Base-by-base conservation (phyloP, 1,284 basidiomycete genomes). In the Sphagnurus paluster region DNA sequence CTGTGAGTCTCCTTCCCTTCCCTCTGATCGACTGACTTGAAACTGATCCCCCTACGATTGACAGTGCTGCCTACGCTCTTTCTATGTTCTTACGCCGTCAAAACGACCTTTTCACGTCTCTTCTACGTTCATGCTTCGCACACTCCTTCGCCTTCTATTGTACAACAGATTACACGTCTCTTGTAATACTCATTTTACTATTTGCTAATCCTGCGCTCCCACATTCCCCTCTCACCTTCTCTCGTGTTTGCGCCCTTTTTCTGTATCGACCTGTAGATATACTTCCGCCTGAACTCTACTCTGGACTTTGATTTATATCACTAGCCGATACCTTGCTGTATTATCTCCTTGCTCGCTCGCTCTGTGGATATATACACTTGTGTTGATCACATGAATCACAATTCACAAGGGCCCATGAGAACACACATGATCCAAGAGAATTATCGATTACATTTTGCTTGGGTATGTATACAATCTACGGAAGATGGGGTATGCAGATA, bases 91-190 rank as follows among this genome's bases (percentile, higher is more conserved):
- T 24, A 41, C 23, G 36, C 17, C 36, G 2, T 38, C 17, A 3
- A n/a, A 26, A 38, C 21, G 21, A 14, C 36, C 14, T 24, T 29
- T 37, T n/a, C 10, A 48, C 25, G 44, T n/a, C n/a, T n/a, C 23
- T 14, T 8, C 20, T 19, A 39, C 34, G 21, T 26, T 30, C 28
- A 32, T 29, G 29, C 30, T 42, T 34, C 14, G 39, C 30, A 35
- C 32, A 37, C 20, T 13, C 34, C 20, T 48, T 48, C 46, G 32
- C 9, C 42, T 51, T 51, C 41, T 24, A 29, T 35, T 44, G 35
- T 42, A 45, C 23, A 42, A 16, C 30, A 37, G 23, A 40, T 26
- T 34, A 42, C 20, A 17, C n/a, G n/a, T 41, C 35, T 39, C 41
- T 34, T 48, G 35, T 51, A 48, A 35, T 51, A 9, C 24, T 28